Base-by-base conservation (phyloP, 2,329 filamentous ascomycete species). In the Diaporthe nobilis region DNA sequence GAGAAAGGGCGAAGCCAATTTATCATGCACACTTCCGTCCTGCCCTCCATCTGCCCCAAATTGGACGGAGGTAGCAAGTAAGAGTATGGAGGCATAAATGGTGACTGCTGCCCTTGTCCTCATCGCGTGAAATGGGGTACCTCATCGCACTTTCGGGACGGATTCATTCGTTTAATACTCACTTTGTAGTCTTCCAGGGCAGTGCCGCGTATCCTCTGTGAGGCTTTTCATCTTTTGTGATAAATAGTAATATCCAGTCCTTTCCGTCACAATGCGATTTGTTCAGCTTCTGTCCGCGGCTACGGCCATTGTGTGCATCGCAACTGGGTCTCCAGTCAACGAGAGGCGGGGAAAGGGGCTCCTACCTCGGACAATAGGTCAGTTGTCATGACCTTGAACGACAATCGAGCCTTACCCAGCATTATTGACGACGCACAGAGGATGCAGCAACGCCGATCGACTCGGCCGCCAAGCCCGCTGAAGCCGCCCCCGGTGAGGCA, bases 1-100 rank as follows among this genome's bases (percentile, higher is more conserved):
- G 65, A 70, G 65, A 55, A 42, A 55, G 65, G 65, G 65, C 49
- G 65, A 55, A 55, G 65, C 65, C 65, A 70, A 70, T 70, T 70
- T 70, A 55, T 70, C 49, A 70, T 70, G 65, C 65, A 70, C 34
- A 7, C 15, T 28, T 42, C 49, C 37, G 42, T 31, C 9, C 47
- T 34, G 49, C 47, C 49, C 47, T 28, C 31, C 22, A 25, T 15
- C 65, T 42, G 49, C 34, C 15, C 22, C 34, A n/a, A 34, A n/a
- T 15, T 42, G 34, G 8, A 49, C 28, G 42, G n/a, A 49, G 25
- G 42, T n/a, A 31, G 28, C 8, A 8, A 31, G 28, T 15, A 8
- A 67, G 42, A 49, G 39, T 67, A 67, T 49, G 20, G 61, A 55
- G 47, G 22, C 34, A 70, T 70, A 70, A 70, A 70, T 55, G 65